phyloP scores from a whole-genome alignment of 108 stramenopile species.

The Nitzschia inconspicua region DNA sequence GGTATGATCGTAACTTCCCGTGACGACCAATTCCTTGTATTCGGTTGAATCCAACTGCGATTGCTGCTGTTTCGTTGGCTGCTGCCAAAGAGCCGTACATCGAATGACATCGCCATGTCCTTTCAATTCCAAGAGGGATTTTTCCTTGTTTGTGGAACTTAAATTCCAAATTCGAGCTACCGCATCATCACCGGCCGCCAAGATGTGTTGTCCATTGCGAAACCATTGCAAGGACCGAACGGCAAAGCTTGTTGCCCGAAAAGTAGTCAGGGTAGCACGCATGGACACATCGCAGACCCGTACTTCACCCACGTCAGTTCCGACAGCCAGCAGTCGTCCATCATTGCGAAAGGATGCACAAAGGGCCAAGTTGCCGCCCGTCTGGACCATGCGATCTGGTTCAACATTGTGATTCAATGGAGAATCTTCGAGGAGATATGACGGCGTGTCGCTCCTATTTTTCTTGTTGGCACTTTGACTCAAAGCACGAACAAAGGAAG shows the following conservation, averaged over 20 bases:
- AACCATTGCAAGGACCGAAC: conserved; percentile 65
- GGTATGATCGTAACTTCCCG: conserved; percentile 85
- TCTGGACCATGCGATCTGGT: conserved; percentile 66
- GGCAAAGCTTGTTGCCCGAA: conserved; percentile 41
- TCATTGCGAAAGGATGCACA: conserved; percentile 63
- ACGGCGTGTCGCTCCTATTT: conserved; percentile 4
- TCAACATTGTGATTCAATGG: conserved; percentile 16
- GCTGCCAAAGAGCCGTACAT: conserved; percentile 30
- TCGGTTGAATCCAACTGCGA: conserved; percentile 2
- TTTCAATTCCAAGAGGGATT: conserved; percentile 38
- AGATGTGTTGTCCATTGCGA: conserved; percentile 62
- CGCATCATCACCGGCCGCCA: conserved; percentile 69
- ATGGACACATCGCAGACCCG: conserved; percentile 64
- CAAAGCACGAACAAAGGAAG: conserved; percentile 43
- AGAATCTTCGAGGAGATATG: conserved; percentile 12
- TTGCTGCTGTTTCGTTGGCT: neutral
- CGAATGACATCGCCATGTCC: conserved; percentile 83
- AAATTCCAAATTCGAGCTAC: conserved; percentile 66
- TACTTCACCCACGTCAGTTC: conserved; percentile 64
- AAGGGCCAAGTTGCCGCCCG: conserved; percentile 63
- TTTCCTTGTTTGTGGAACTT: conserved; percentile 19
- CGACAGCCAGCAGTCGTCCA: conserved; percentile 72
- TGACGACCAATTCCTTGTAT: conserved; percentile 52
- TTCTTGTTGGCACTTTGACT: neutral
- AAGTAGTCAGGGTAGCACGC: conserved; percentile 67